Evolutionary conservation across 129 eudicot species (phyloP).

Genomic region (Artemisia annua): DNA sequence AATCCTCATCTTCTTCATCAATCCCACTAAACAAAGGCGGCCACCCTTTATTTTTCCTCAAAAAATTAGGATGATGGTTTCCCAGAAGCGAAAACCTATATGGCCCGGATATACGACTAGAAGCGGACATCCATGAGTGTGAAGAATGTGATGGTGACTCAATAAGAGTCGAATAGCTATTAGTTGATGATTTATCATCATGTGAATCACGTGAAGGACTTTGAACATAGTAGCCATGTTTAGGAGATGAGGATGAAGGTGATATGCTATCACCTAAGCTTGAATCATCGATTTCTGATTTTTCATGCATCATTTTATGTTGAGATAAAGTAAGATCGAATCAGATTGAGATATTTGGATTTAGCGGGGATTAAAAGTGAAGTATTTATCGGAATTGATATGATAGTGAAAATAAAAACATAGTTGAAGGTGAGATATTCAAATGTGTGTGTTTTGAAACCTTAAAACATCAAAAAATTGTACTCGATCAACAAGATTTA

Average conservation of each 20-base stretch:
- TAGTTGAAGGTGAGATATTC: slow-evolving; percentile 2
- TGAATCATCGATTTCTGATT: slow-evolving; percentile 50
- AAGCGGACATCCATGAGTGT: slow-evolving; percentile 41
- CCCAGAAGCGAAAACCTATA: slow-evolving; percentile 26
- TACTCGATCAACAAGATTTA: not conserved
- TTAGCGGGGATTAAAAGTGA: too few relatives aligned
- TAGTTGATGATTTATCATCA: slow-evolving; percentile 49
- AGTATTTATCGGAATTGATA: not conserved
- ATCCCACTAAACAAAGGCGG: slow-evolving; percentile 44
- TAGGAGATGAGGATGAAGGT: slow-evolving; percentile 49
- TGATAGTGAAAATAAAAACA: slow-evolving; percentile 9
- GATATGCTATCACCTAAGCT: slow-evolving; percentile 38
- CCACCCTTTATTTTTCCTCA: slow-evolving; percentile 43
- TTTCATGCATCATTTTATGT: slow-evolving; percentile 38
- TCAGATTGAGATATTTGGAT: too few relatives aligned
- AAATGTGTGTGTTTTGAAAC: slow-evolving; percentile 15
- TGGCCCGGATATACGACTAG: slow-evolving; percentile 47
- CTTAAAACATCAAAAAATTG: slow-evolving; percentile 7
- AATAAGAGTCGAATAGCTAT: slow-evolving; percentile 41
- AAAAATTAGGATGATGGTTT: slow-evolving; percentile 10
- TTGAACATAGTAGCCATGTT: slow-evolving; percentile 55
- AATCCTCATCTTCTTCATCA: slow-evolving; percentile 49
- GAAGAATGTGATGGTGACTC: slow-evolving; percentile 54
- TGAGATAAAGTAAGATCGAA: not conserved
- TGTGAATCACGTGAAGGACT: slow-evolving; percentile 85